A percentile compares a stretch with the other conserved stretches of the same genome.
These are phyloP conservation scores for Wallacemonas sp. DNA, from an alignment of 208 protist species.

Conservation along the genomic window DNA sequence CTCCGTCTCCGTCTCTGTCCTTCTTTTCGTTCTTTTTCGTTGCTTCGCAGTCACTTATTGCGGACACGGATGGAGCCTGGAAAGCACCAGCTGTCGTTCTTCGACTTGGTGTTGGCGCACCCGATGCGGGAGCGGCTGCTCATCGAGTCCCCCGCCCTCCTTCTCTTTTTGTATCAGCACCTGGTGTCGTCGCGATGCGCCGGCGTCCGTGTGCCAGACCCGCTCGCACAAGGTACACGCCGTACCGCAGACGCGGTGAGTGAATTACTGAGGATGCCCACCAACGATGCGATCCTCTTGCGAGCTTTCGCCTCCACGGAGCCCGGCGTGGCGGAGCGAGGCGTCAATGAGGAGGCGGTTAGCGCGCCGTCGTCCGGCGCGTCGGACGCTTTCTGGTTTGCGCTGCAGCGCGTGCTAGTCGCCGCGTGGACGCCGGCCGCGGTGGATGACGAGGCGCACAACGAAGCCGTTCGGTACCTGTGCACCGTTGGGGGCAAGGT, in stretches of 20 bases:
- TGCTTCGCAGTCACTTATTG: not conserved
- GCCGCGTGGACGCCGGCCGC: slow-evolving; percentile 33
- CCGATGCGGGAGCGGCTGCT: slow-evolving; percentile 53
- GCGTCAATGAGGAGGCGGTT: not conserved
- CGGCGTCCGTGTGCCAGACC: slow-evolving; percentile 33
- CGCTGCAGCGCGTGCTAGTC: slow-evolving; percentile 35
- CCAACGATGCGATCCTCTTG: not conserved
- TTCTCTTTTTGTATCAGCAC: slow-evolving; percentile 61
- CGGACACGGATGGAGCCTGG: not conserved
- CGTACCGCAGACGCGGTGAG: slow-evolving; percentile 38
- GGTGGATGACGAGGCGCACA: not conserved
- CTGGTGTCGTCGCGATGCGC: slow-evolving; percentile 38
- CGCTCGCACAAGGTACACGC: slow-evolving; percentile 22
- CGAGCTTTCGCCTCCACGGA: not conserved
- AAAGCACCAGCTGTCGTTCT: slow-evolving; percentile 20
- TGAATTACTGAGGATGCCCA: slow-evolving; percentile 30
- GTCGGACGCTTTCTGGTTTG: slow-evolving; percentile 40
- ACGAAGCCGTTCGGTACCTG: slow-evolving; percentile 21
- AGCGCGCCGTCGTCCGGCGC: not conserved
- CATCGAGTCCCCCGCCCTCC: slow-evolving; percentile 64
- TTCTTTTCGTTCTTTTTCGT: not conserved
- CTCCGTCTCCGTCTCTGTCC: not conserved
- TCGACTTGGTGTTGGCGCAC: slow-evolving; percentile 51
- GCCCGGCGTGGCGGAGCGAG: not conserved
- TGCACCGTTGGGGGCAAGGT: slow-evolving; percentile 26